Conservation (phyloP, 75 land plant genomes). For the Isoetes taiwanensis region DNA sequence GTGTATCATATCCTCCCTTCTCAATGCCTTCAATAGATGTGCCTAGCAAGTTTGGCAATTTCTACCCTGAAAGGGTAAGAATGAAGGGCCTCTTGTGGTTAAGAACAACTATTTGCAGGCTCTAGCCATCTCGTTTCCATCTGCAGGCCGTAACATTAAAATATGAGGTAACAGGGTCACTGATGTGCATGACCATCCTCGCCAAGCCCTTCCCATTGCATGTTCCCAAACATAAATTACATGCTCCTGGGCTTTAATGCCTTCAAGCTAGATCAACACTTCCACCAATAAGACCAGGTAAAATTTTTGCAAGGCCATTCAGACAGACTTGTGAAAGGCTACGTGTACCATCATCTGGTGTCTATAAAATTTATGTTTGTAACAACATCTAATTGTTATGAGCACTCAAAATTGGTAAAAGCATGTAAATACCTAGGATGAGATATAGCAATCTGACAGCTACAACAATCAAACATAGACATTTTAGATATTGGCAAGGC, state of each 20-base stretch:
- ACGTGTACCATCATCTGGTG: slow-evolving; percentile 64
- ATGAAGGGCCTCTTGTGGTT: slow-evolving; percentile 45
- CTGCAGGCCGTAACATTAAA: slow-evolving; percentile 69
- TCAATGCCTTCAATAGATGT: slow-evolving; percentile 48
- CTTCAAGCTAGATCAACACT: slow-evolving; percentile 83
- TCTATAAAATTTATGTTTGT: slow-evolving; percentile 51
- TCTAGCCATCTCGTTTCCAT: slow-evolving; percentile 70
- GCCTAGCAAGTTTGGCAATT: slow-evolving; percentile 62
- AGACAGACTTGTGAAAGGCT: slow-evolving; percentile 50
- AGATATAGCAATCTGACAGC: no score
- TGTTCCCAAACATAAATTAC: slow-evolving; percentile 60
- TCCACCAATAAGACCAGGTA: slow-evolving; percentile 83
- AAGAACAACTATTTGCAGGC: slow-evolving; percentile 49
- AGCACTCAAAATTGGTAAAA: no score
- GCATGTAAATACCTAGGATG: no score
- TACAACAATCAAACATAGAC: no score
- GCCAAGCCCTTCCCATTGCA: slow-evolving; percentile 57
- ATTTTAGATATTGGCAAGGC: no score
- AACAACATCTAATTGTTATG: no score
- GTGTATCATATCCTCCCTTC: slow-evolving; percentile 81
- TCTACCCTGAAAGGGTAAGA: slow-evolving; percentile 66
- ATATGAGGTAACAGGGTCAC: slow-evolving; percentile 79
- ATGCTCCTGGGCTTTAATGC: slow-evolving; percentile 82
- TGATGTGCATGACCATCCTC: slow-evolving; percentile 90
- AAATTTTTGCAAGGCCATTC: slow-evolving; percentile 52